Evolutionary conservation across 257 asterid genomes (phyloP).

Genomic region (Gentiana macrophylla): DNA sequence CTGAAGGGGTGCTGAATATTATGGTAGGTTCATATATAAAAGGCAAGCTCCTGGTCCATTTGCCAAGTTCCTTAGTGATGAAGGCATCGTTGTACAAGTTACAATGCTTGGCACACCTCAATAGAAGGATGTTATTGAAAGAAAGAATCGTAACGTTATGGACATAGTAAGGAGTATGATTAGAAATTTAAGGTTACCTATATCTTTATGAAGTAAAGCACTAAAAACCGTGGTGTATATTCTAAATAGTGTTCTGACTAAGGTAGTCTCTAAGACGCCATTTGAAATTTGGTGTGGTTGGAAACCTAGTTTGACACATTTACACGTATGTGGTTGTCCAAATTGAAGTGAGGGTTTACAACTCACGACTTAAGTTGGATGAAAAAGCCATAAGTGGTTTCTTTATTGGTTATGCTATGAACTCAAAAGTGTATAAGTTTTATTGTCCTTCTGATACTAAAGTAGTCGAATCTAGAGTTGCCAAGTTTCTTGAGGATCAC

Average conservation of each 20-base stretch:
- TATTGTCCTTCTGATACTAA: neutral
- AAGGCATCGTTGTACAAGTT: too few relatives aligned
- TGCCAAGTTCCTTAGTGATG: too few relatives aligned
- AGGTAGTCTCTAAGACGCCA: constrained; percentile 6
- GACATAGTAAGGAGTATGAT: too few relatives aligned
- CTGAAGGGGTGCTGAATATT: neutral
- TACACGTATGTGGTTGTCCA: constrained; percentile 4
- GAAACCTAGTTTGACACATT: constrained; percentile 5
- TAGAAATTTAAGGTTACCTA: neutral
- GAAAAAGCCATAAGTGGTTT: constrained; percentile 1
- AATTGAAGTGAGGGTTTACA: constrained; percentile 1
- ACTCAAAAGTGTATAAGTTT: neutral
- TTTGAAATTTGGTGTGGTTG: constrained; percentile 6
- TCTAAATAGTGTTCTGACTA: neutral
- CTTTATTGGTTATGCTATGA: constrained; percentile 1
- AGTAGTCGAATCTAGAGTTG: too few relatives aligned
- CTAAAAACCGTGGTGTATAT: neutral
- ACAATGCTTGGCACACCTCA: too few relatives aligned
- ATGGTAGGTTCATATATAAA: neutral
- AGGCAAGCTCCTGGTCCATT: too few relatives aligned
- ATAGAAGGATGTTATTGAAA: too few relatives aligned
- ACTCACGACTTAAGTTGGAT: neutral
- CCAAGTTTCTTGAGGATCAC: too few relatives aligned
- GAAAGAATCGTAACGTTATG: too few relatives aligned
- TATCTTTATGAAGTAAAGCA: neutral